Conservation (phyloP, 495 filamentous ascomycete species). For the Penicillium antarcticum region DNA sequence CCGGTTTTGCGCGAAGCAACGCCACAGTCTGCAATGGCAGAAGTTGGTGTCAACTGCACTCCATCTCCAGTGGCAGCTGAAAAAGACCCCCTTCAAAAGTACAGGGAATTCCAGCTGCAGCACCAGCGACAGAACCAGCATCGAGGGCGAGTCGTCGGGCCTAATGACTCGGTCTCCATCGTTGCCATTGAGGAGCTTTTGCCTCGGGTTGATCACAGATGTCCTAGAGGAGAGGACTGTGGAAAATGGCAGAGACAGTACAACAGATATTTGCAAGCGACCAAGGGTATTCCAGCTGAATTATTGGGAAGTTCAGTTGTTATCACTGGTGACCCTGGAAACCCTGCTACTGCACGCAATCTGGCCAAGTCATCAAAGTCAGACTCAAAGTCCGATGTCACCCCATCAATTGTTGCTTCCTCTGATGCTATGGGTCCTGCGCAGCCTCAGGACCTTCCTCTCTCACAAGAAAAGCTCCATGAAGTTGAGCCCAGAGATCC, state of each 20-base stretch:
- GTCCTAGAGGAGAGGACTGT: conserved; percentile 88
- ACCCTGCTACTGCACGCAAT: conserved; percentile 57
- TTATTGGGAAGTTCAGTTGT: too few species aligned
- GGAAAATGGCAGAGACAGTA: conserved; percentile 73
- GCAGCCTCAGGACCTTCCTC: conserved; percentile 51
- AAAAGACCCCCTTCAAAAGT: too few species aligned
- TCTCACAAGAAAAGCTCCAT: conserved; percentile 67
- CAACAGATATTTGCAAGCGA: too few species aligned
- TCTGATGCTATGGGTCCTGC: conserved; percentile 89
- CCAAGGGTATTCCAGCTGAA: too few species aligned
- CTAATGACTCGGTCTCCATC: conserved; percentile 81
- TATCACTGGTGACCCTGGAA: conserved; percentile 76
- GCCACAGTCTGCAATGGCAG: too few species aligned
- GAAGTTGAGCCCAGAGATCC: conserved; percentile 70
- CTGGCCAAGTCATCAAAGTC: conserved; percentile 26
- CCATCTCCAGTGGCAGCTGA: too few species aligned
- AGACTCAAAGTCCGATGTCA: too few species aligned
- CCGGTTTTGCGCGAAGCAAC: too few species aligned
- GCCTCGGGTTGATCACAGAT: conserved; percentile 79
- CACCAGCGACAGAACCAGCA: too few species aligned
- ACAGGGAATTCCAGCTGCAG: too few species aligned
- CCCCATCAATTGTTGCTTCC: conserved; percentile 80
- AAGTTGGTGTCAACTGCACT: too few species aligned
- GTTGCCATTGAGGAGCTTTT: conserved; percentile 87
- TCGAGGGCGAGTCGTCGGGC: too few species aligned